Evolutionary conservation across 306 rosid genomes (phyloP), one percentile per base, ranked within the genome.

Genomic region (Cercis canadensis): DNA sequence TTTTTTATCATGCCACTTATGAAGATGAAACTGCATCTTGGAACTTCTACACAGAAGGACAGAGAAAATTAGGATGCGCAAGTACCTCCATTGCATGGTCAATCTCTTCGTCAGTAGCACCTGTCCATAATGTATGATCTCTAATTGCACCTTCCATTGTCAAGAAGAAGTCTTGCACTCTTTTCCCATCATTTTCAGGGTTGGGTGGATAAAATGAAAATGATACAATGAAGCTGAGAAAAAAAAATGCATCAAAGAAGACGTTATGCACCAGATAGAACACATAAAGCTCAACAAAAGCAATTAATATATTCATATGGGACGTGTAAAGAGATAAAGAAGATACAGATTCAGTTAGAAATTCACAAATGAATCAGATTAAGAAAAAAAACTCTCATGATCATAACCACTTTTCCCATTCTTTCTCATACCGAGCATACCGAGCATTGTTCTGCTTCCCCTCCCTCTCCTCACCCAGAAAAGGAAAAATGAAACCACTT

Each of bases 71-170:
- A 60, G 41, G 21, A 11, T 39, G 47, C 31, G 34, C 12, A 21
- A 9, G 14, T 62, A 84, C 88, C 89, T 84, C 96, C 87, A 89
- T 80, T 6, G 96, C 85, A 80, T 79, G 65, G 55, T 89, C 88
- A 58, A 87, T 79, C 70, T 87, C 92, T 46, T 82, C 76, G 16
- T 78, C 88, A 21, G 85, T 74, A 75, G 96, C 87, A 57, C 65
- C 79, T 4, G 77, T 71, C 96, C 96, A 89, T 34, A 89, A 73
- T 24, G 96, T 85, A 77, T 88, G 86, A 64, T 86, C 84, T 31
- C 71, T 55, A 39, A 84, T 76, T 13, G 85, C 59, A 56, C 18
- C 82, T 66, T 87, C 85, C 81, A 81, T 81, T 40, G 76, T 68
- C 41, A 64, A 47, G 75, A 64, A 83, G 64, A 83, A 81, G 4